phyloP scores from a whole-genome alignment of 176 grass and related monocot species.

The Rhipidocladum racemiflorum region DNA sequence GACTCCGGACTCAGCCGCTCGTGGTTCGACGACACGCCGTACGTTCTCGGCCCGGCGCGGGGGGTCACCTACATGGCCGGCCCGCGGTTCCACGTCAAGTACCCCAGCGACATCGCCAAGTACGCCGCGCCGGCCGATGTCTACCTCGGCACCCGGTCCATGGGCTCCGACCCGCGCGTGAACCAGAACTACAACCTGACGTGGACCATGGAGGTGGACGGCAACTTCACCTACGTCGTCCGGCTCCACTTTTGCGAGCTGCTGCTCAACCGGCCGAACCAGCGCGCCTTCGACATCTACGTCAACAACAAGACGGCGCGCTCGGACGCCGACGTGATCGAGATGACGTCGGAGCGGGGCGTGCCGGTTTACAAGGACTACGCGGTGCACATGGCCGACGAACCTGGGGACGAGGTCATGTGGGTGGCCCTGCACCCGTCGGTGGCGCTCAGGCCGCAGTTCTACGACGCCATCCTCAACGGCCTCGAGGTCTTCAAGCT shows the following conservation, averaged over 20 bases:
- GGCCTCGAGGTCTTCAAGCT: conserved; percentile 90
- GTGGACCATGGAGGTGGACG: conserved; percentile 59
- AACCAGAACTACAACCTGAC: conserved; percentile 84
- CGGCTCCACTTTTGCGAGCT: conserved; percentile 85
- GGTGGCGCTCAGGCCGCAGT: conserved; percentile 54
- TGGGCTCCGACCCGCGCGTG: conserved; percentile 67
- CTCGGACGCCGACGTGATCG: conserved; percentile 58
- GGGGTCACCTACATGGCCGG: conserved; percentile 52
- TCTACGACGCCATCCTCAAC: conserved; percentile 70
- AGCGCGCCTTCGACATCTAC: conserved; percentile 74
- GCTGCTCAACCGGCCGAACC: conserved; percentile 55
- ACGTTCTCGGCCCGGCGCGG: conserved; percentile 40
- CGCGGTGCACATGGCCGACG: conserved; percentile 38
- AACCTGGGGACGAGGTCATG: conserved; percentile 39
- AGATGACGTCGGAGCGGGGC: conserved; percentile 43
- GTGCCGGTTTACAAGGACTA: conserved; percentile 76
- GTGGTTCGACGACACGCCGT: conserved; percentile 80
- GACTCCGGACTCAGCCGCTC: conserved; percentile 55
- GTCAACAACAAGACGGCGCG: conserved; percentile 82
- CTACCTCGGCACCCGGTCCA: conserved; percentile 59
- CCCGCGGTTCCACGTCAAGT: conserved; percentile 40
- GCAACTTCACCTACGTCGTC: conserved; percentile 78
- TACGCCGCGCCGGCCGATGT: conserved; percentile 52
- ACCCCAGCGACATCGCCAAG: conserved; percentile 41
- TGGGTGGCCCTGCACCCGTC: conserved; percentile 77